Conservation (phyloP, 1,284 basidiomycete species). For the Heliocybe sulcata region DNA sequence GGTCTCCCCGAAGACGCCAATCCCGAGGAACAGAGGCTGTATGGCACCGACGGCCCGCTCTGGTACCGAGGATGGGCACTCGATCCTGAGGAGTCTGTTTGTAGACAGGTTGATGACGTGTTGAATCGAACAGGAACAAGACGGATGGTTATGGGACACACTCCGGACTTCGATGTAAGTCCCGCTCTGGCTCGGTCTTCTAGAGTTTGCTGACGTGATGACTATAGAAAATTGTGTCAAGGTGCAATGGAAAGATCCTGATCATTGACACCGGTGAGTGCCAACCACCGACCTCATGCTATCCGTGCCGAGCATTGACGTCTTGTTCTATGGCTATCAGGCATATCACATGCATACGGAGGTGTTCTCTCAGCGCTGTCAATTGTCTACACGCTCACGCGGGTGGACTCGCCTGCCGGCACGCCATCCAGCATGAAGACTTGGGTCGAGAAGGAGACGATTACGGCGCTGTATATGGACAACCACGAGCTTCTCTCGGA, state of each 20-base stretch:
- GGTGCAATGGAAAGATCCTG: constrained; percentile 83
- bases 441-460: constrained; percentile 74
- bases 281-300: constrained; percentile 2
- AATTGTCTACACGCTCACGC: constrained; percentile 72
- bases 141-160: constrained; percentile 92
- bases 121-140: constrained; percentile 69
- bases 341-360: constrained; percentile 92
- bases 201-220: constrained; percentile 3
- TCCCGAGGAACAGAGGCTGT: constrained; percentile 61
- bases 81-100: constrained; percentile 62
- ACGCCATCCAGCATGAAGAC: constrained; percentile 22
- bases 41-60: constrained; percentile 70
- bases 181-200: constrained; percentile 20
- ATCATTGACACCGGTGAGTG: constrained; percentile 79
- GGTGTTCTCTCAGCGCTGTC: constrained; percentile 83
- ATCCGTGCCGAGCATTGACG: neutral
- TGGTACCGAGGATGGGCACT: constrained; percentile 92
- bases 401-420: constrained; percentile 22
- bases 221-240: constrained; percentile 61
- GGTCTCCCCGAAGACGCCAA: constrained; percentile 67
- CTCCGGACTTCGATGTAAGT: constrained; percentile 70
- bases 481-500: constrained; percentile 44
- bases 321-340: constrained; percentile 27
- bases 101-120: constrained; percentile 63
- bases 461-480: constrained; percentile 71